These are phyloP conservation scores for Fusarium annulatum DNA, from an alignment of 2,329 filamentous ascomycete genomes.

Conservation along the genomic window DNA sequence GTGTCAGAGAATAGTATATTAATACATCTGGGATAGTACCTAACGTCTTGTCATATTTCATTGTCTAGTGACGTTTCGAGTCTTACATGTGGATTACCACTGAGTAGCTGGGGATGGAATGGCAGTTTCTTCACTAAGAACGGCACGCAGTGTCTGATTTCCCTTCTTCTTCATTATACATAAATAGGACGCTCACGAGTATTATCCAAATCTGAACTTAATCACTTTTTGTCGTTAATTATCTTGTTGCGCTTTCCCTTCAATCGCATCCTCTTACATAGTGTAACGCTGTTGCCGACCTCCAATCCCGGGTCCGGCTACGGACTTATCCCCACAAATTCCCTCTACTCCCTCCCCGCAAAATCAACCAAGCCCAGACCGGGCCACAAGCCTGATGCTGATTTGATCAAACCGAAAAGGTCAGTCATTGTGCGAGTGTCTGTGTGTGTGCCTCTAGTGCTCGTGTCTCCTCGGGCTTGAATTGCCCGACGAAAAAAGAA, in stretches of 20 bases:
- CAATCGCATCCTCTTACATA: background rate
- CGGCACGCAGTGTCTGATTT: background rate
- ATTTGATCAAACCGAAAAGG: slow-evolving; percentile 11
- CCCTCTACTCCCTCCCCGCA: slow-evolving; percentile 30
- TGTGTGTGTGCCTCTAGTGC: background rate
- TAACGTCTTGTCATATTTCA: background rate
- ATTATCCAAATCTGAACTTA: too few species aligned
- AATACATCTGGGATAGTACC: slow-evolving; percentile 12
- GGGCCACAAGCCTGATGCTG: slow-evolving; percentile 27
- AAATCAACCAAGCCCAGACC: slow-evolving; percentile 26
- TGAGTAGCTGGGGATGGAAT: background rate
- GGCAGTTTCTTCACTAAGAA: background rate
- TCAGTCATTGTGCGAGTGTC: slow-evolving; percentile 7
- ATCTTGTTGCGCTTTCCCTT: background rate
- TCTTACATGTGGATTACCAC: background rate
- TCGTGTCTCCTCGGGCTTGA: slow-evolving; percentile 32
- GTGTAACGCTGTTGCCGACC: slow-evolving; percentile 21
- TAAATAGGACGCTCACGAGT: background rate
- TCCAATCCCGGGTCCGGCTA: slow-evolving; percentile 38
- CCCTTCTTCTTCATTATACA: background rate
- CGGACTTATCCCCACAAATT: slow-evolving; percentile 32
- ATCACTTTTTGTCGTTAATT: background rate
- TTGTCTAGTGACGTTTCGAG: background rate
- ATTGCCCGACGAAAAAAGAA: slow-evolving; percentile 32
- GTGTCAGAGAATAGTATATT: background rate